Percentiles rank a stretch among this genome's conserved stretches.
Evolutionary conservation across 805 yeast species (phyloP).

Genomic region (Schwanniomyces sp.): DNA sequence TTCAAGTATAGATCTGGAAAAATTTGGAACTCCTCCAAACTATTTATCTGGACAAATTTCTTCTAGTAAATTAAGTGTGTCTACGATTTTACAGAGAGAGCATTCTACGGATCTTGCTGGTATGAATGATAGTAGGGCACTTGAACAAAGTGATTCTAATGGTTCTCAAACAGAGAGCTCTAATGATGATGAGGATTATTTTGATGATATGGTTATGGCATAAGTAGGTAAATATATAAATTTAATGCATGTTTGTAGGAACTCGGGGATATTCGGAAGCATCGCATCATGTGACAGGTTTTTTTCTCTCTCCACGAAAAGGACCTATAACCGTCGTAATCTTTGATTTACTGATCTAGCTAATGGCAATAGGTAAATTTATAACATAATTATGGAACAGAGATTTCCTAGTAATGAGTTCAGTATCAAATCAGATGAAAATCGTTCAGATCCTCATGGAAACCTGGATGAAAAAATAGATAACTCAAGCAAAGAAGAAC

Average conservation of each 20-base stretch:
- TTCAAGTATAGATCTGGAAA: constrained; percentile 16
- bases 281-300: background rate
- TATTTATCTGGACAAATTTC: background rate
- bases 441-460: background rate
- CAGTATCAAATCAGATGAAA: background rate
- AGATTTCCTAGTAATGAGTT: background rate
- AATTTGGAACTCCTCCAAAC: constrained; percentile 5
- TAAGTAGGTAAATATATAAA: background rate
- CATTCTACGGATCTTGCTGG: background rate
- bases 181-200: constrained; percentile 1
- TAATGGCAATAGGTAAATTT: background rate
- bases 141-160: background rate
- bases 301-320: background rate
- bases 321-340: background rate
- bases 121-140: background rate
- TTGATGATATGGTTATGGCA: constrained; percentile 1
- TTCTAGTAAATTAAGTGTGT: background rate
- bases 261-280: background rate
- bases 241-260: background rate
- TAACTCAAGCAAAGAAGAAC: background rate
- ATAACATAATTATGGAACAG: background rate
- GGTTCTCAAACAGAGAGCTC: background rate
- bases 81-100: constrained; percentile 1
- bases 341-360: background rate
- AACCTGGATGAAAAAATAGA: background rate